Percentiles rank a stretch among this genome's conserved stretches.
Evolutionary conservation across 2,329 filamentous ascomycete genomes (phyloP).

Genomic region (Aspergillus sp.): DNA sequence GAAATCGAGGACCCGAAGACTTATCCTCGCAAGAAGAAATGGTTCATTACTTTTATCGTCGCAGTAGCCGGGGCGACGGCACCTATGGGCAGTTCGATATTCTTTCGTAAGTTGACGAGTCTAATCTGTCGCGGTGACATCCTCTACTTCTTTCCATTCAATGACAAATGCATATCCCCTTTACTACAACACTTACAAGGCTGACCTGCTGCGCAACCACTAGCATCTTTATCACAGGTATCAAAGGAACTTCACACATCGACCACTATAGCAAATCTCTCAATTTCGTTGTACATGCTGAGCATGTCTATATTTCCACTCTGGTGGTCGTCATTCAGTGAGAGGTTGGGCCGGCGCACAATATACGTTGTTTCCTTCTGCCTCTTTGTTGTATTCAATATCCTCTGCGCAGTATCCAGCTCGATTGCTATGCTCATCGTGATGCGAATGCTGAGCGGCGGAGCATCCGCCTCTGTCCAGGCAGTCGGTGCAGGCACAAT

Average conservation of each 20-base stretch:
- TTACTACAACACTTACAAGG: background rate
- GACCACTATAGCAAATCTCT: slow-evolving; percentile 69
- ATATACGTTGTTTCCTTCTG: slow-evolving; percentile 75
- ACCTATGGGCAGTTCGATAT: slow-evolving; percentile 80
- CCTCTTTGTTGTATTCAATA: slow-evolving; percentile 69
- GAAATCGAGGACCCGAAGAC: slow-evolving; percentile 76
- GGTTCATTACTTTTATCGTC: slow-evolving; percentile 77
- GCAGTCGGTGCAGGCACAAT: slow-evolving; percentile 82
- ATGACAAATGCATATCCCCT: background rate
- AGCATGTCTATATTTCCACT: slow-evolving; percentile 80
- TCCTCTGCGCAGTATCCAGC: slow-evolving; percentile 66
- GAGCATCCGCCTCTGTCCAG: slow-evolving; percentile 76
- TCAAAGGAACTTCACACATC: slow-evolving; percentile 61
- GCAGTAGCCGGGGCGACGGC: slow-evolving; percentile 74
- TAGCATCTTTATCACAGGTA: slow-evolving; percentile 68
- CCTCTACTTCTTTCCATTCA: background rate
- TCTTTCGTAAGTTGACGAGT: slow-evolving; percentile 64
- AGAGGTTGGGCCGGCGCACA: slow-evolving; percentile 67
- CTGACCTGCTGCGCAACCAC: slow-evolving; percentile 1
- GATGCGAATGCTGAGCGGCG: slow-evolving; percentile 72
- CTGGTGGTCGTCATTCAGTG: slow-evolving; percentile 84
- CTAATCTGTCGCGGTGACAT: background rate
- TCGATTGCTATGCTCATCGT: slow-evolving; percentile 75
- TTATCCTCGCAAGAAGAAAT: slow-evolving; percentile 74
- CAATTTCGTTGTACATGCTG: slow-evolving; percentile 78